Base-by-base conservation (phyloP, 2,329 filamentous ascomycete genomes). In the Amphichorda felina region DNA sequence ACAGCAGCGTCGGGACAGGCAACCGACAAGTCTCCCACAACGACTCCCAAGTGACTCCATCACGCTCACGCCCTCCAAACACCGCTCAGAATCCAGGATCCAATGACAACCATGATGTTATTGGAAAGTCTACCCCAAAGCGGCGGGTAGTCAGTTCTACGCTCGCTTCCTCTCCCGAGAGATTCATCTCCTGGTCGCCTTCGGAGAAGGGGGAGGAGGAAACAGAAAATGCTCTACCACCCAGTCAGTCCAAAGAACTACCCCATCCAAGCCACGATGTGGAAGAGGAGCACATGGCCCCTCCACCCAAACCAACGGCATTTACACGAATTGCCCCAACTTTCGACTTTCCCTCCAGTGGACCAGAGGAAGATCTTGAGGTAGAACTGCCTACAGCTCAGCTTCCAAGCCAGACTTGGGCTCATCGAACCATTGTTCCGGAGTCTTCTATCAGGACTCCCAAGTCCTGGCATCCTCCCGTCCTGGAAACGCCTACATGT, bases 291-390 rank as follows among this genome's bases (percentile, higher is more conserved):
- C 37, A 36, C 10, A 34, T 41, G 40, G 35, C 28, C 3, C 45
- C 42, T 17, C 39, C 29, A 5, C 38, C 38, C 11, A n/a, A n/a
- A 10, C 19, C 31, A 14, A 15, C 10, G 11, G 31, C 24, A 21
- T 17, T 29, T 35, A 17, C n/a, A 31, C 30, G 35, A 24, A 40
- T 43, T 38, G 35, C 38, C 30, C 30, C 38, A 34, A 31, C 14
- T 14, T 43, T 39, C 25, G 37, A 41, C 38, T 45, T 28, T 38
- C 41, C 30, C 36, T 46, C 14, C 34, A 48, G 41, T 42, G 42
- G 40, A 17, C 40, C 49, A 8, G 57, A 60, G 16, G 55, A 60
- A 11, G 56, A 59, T 8, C 38, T 60, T n/a, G 60, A 62, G 32
- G 49, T 53, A 32, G 49, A 51, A 25, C 41, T 60, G 4, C 56